Evolutionary conservation across 352 stramenopile species (phyloP).

Genomic region (Phytophthora pluvialis): DNA sequence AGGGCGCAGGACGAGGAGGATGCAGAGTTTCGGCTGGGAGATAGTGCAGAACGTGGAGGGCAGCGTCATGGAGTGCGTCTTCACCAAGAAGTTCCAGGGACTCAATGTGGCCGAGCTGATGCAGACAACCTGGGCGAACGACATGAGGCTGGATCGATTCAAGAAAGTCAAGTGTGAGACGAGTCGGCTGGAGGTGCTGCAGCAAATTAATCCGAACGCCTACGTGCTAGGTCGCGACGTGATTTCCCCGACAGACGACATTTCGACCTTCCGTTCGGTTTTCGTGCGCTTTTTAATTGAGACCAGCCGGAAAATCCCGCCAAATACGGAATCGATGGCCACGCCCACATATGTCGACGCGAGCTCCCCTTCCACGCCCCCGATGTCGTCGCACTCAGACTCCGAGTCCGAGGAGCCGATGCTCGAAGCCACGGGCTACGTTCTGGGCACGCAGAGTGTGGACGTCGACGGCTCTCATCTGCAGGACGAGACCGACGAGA

Average conservation of each 20-base stretch:
- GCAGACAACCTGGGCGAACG: constrained; percentile 50
- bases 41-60: constrained; percentile 40
- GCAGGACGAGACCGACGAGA: constrained; percentile 21
- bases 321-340: constrained; percentile 15
- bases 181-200: constrained; percentile 46
- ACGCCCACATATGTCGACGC: constrained; percentile 31
- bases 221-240: constrained; percentile 55
- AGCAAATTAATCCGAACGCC: constrained; percentile 43
- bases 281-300: constrained; percentile 55
- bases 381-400: constrained; percentile 22
- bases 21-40: constrained; percentile 52
- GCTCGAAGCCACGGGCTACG: constrained; percentile 45
- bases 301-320: constrained; percentile 22
- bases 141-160: constrained; percentile 49
- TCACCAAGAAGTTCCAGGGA: constrained; percentile 47
- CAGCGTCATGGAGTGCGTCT: constrained; percentile 51
- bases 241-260: constrained; percentile 39
- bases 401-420: constrained; percentile 19
- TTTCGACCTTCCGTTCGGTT: constrained; percentile 45
- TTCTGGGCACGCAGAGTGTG: constrained; percentile 55
- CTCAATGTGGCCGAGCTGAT: constrained; percentile 41
- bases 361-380: constrained; percentile 20
- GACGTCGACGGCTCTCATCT: constrained; percentile 34
- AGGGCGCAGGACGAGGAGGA: constrained; percentile 11
- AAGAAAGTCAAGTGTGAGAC: constrained; percentile 58